Evolutionary conservation across 2,329 filamentous ascomycete genomes (phyloP).

Genomic region (Verticillium klebahnii): DNA sequence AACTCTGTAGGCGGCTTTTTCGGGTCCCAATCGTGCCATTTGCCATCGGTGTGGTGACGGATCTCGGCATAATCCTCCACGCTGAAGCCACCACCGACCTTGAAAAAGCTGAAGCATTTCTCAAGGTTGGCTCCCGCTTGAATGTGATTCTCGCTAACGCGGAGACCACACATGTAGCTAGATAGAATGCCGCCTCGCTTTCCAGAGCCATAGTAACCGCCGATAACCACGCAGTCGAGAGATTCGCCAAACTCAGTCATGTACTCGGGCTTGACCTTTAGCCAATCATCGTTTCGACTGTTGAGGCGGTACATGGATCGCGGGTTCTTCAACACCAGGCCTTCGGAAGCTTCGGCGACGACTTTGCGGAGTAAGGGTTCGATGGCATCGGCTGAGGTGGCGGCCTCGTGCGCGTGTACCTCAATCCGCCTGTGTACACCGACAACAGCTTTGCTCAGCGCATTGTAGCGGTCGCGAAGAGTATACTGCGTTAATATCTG

Average conservation of each 20-base stretch:
- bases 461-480: constrained; percentile 72
- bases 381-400: constrained; percentile 65
- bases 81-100: constrained; percentile 90
- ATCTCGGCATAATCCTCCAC: constrained; percentile 82
- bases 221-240: constrained; percentile 83
- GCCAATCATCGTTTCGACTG: constrained; percentile 91
- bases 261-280: constrained; percentile 98
- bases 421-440: constrained; percentile 74
- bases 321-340: constrained; percentile 90
- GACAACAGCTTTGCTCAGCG: constrained; percentile 66
- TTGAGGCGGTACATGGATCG: constrained; percentile 81
- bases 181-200: constrained; percentile 76
- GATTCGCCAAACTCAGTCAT: constrained; percentile 95
- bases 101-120: constrained; percentile 93
- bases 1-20: constrained; percentile 71
- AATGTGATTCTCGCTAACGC: constrained; percentile 66
- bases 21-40: constrained; percentile 83
- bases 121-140: constrained; percentile 56
- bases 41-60: constrained; percentile 78
- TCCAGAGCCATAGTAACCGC: constrained; percentile 89
- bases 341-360: constrained; percentile 82
- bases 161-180: constrained; percentile 85
- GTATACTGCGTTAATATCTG: constrained; percentile 75
- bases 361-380: constrained; percentile 77
- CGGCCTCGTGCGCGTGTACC: constrained; percentile 67